Conservation (phyloP, 139 green algal genomes). For the Edaphochlamys debaryana region DNA sequence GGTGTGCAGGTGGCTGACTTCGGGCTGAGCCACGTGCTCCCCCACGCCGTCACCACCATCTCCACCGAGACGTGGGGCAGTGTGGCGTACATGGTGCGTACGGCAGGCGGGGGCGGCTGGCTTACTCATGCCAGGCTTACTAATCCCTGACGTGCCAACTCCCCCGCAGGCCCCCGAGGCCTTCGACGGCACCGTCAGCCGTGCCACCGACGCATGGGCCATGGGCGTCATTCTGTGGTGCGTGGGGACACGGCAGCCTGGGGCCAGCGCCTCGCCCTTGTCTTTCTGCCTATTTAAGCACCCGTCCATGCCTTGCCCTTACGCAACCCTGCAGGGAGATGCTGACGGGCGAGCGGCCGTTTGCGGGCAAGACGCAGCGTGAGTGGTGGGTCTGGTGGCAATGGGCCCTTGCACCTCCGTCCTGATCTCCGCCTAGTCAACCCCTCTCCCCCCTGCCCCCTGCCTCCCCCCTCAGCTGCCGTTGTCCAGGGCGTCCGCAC, state of each 20-base stretch:
- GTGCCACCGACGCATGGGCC: not conserved
- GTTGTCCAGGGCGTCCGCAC: not conserved
- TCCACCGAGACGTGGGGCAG: not conserved
- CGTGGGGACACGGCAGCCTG: too few species aligned
- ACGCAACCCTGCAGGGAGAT: too few species aligned
- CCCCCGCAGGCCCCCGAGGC: too few species aligned
- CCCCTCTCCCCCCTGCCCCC: too few species aligned
- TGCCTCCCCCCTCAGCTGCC: not conserved
- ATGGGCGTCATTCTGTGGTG: not conserved
- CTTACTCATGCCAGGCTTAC: too few species aligned
- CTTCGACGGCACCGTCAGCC: not conserved
- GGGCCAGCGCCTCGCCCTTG: too few species aligned
- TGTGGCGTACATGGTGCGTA: conserved; percentile 7
- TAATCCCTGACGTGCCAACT: too few species aligned
- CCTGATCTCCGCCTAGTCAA: too few species aligned
- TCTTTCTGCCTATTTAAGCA: too few species aligned
- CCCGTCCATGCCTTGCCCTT: too few species aligned
- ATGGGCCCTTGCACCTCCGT: too few species aligned
- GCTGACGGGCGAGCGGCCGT: not conserved
- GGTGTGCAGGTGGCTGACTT: conserved; percentile 33
- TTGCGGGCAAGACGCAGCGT: not conserved
- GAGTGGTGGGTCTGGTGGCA: not conserved
- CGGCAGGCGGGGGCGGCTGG: too few species aligned
- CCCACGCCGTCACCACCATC: not conserved
- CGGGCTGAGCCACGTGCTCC: conserved; percentile 14